These are phyloP conservation scores for Microdochium bolleyi DNA, from an alignment of 2,329 filamentous ascomycete genomes.

Conservation along the genomic window DNA sequence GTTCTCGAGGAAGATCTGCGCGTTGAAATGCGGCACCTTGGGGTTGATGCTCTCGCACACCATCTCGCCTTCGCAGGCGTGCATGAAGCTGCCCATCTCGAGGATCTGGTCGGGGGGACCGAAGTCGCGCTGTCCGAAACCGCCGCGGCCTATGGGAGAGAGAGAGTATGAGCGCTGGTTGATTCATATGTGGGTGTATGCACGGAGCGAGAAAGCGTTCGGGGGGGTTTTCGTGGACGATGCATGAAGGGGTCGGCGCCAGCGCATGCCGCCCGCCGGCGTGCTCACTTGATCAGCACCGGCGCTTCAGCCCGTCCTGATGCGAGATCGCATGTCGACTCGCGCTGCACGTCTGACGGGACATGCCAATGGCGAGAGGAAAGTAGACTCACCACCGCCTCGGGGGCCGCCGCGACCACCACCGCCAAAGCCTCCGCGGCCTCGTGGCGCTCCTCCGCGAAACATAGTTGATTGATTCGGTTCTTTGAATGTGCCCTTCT, in stretches of 20 bases:
- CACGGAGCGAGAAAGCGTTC: background rate
- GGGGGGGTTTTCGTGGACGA: too few species aligned
- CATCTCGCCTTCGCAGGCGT: slow-evolving; percentile 95
- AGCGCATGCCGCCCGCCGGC: too few species aligned
- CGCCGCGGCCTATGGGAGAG: slow-evolving; percentile 18
- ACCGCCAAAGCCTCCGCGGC: slow-evolving; percentile 17
- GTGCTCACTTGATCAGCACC: too few species aligned
- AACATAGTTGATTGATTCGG: slow-evolving; percentile 15
- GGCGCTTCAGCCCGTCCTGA: too few species aligned
- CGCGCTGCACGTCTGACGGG: background rate
- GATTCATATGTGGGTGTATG: background rate
- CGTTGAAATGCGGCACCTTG: slow-evolving; percentile 98
- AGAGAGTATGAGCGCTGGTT: background rate
- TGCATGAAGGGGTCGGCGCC: too few species aligned
- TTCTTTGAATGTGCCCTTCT: too few species aligned
- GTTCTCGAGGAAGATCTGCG: slow-evolving; percentile 97
- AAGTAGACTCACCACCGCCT: slow-evolving; percentile 15
- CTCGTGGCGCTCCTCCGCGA: slow-evolving; percentile 21
- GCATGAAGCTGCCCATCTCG: slow-evolving; percentile 91
- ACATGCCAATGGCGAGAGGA: background rate
- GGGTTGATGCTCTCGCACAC: slow-evolving; percentile 91
- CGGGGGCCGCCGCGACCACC: slow-evolving; percentile 14
- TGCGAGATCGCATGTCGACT: too few species aligned
- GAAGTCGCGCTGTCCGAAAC: slow-evolving; percentile 22
- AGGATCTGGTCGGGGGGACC: slow-evolving; percentile 23